These are phyloP conservation scores for Monilinia fructigena DNA, from an alignment of 2,329 filamentous ascomycete genomes.

Conservation along the genomic window DNA sequence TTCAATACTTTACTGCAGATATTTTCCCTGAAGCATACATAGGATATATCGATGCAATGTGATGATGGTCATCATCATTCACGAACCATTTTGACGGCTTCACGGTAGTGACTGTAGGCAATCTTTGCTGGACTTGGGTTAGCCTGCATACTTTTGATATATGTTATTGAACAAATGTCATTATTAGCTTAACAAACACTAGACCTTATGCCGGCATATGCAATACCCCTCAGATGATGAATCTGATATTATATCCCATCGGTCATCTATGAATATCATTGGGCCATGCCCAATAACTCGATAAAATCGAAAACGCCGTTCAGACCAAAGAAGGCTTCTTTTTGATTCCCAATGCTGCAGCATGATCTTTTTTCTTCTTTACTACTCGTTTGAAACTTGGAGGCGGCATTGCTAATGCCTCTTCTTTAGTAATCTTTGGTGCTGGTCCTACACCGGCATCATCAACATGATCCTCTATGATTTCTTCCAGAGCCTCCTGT, in stretches of 20 bases:
- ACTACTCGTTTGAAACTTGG: slow-evolving; percentile 72
- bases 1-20: not conserved
- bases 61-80: not conserved
- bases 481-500: slow-evolving; percentile 39
- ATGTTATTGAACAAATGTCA: not conserved
- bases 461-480: slow-evolving; percentile 40
- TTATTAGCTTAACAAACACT: slow-evolving; percentile 8
- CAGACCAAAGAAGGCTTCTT: slow-evolving; percentile 67
- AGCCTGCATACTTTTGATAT: not conserved
- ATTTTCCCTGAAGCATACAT: not conserved
- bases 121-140: slow-evolving; percentile 1
- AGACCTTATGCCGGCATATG: not conserved
- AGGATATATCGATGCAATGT: not conserved
- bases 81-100: not conserved
- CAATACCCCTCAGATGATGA: not conserved
- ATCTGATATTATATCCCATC: too few relatives aligned
- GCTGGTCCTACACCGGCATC: slow-evolving; percentile 38
- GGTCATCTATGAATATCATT: too few relatives aligned
- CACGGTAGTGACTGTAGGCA: not conserved
- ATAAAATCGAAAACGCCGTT: not conserved
- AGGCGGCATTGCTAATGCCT: slow-evolving; percentile 48
- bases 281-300: not conserved
- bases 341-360: slow-evolving; percentile 78
- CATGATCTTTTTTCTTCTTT: slow-evolving; percentile 85
- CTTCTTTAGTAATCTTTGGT: slow-evolving; percentile 41